phyloP scores from a whole-genome alignment of 345 rosid species.

The Pistacia vera region DNA sequence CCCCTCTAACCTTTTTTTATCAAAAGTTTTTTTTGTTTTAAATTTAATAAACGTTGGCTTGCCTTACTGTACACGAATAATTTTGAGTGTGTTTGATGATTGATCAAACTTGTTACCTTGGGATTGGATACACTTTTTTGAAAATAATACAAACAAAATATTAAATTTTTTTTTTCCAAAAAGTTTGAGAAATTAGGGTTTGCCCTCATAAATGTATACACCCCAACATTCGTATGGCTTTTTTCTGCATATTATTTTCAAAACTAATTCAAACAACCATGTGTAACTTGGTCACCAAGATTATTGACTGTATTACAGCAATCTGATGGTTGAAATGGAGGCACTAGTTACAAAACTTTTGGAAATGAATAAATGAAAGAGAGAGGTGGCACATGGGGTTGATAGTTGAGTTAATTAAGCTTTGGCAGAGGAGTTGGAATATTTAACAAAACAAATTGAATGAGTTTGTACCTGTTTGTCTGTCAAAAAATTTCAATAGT shows the following conservation, averaged over 20 bases:
- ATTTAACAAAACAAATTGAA: neutral
- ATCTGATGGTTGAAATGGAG: neutral
- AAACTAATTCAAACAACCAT: conserved; percentile 13
- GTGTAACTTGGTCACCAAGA: conserved; percentile 6
- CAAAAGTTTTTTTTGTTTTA: neutral
- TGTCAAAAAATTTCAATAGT: neutral
- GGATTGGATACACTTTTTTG: neutral
- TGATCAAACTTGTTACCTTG: neutral
- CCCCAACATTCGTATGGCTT: neutral
- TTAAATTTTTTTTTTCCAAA: no score
- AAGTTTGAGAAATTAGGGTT: no score
- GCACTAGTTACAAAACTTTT: neutral
- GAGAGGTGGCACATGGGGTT: conserved; percentile 10
- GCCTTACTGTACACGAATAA: neutral
- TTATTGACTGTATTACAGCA: neutral
- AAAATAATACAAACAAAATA: neutral
- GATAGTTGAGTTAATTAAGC: neutral
- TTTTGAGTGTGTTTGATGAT: neutral
- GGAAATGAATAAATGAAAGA: neutral
- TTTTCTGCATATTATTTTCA: neutral
- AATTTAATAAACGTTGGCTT: conserved; percentile 3
- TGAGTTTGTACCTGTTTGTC: conserved; percentile 1
- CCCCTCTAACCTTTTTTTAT: neutral
- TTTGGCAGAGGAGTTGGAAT: conserved; percentile 11
- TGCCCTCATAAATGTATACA: no score